Evolutionary conservation across 306 rosid genomes (phyloP), one percentile per base, ranked within the genome.

Genomic region (Sesbania bispinosa): DNA sequence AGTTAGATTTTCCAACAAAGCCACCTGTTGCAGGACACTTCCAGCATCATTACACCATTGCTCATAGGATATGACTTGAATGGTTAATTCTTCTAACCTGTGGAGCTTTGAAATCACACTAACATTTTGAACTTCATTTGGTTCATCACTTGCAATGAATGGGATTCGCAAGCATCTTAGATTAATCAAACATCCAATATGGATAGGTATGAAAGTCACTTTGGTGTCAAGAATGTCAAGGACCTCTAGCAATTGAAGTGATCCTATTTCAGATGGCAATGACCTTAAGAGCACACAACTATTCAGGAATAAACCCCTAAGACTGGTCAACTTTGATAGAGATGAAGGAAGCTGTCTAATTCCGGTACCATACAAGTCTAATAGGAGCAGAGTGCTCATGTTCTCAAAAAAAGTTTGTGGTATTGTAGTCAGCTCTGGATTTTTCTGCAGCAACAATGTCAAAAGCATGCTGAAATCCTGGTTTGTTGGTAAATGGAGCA

Each of bases 1-100:
- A 2, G 55, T 68, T 16, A 69, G 29, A 53, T 62, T 62, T 80
- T 75, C 69, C 67, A 69, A 68, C 21, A 66, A 39, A 58, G 81
- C 81, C 45, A 76, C 76, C 0, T 51, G 46, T n/a, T 30, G 9
- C 5, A 59, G 23, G 10, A 76, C 38, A 8, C 15, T 2, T 23
- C 38, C 19, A 11, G 68, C 81, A 41, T 23, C 30, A 3, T 9
- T 27, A 38, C 67, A 57, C 71, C 72, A 64, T 6, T 10, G 23
- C 26, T 48, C 6, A 11, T 48, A 30, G 2, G 67, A 33, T 19
- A 45, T 51, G 3, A 81, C 81, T 55, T 65, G 42, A 64, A 76
- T 71, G 18, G 43, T 23, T 47, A 76, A 43, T 69, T 81, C 85
- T 76, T 81, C 85, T 51, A 81, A 71, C 11, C 5, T 54, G 0